Evolutionary conservation across 2,329 filamentous ascomycete genomes (phyloP), one percentile per base, ranked within the genome.

Genomic region (Colletotrichum viniferum): DNA sequence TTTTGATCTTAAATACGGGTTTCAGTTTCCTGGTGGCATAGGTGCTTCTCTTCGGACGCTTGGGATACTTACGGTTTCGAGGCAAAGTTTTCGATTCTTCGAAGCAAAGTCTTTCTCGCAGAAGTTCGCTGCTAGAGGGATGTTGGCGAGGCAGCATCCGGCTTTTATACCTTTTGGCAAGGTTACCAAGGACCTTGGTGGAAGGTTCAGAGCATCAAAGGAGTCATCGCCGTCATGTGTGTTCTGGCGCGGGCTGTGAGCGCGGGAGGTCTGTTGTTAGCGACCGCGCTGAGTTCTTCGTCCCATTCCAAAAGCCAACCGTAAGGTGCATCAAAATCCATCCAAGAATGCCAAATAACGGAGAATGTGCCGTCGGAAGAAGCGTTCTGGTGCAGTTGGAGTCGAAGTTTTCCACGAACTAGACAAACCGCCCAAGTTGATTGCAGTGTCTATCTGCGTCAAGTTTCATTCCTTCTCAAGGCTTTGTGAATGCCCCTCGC

Each of bases 41-140:
- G 38, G 38, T 43, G 0, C 5, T 43, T 43, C 9, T 43, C 18
- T n/a, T 43, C 38, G 18, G 4, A 10, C 8, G 8, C 0, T 43
- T 9, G 9, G 38, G 18, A 43, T n/a, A n/a, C 38, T 43, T n/a
- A 43, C 38, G 3, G 5, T 43, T 43, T 43, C 38, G 38, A n/a
- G 38, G 7, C 18, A 43, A 10, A n/a, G 3, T 43, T 5, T 43
- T 43, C 16, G 38, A 43, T 16, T 43, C 38, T 43, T 43, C 8
- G 38, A n/a, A 0, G 38, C 38, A 43, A 18, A 43, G 18, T n/a
- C 38, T 0, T 3, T 43, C 8, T 43, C 18, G 18, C 10, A 43
- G 18, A 43, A n/a, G 0, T n/a, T n/a, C 18, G 0, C 38, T 43
- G 18, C 38, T 6, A n/a, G 8, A 18, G 0, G 38, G 2, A 18